Base-by-base conservation (phyloP, 441 rosid species). In the Pelargonium myrrhifolium region DNA sequence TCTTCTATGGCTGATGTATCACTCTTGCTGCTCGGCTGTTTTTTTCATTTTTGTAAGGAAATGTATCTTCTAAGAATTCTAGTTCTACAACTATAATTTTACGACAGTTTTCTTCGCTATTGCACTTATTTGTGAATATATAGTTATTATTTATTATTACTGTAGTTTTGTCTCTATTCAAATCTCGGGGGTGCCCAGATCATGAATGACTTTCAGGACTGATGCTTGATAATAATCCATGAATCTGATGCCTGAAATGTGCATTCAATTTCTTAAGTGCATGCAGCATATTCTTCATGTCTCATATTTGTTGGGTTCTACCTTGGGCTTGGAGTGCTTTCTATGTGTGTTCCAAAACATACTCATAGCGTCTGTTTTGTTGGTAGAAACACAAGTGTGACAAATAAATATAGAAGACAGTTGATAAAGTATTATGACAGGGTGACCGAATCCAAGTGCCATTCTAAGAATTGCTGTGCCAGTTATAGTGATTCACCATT, bases 241-340 rank as follows among this genome's bases (percentile, higher is more conserved):
- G 56, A 49, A 49, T 49, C 56, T 15, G 56, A 49, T 49, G 56
- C 56, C 56, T 49, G 21, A n/a, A n/a, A 6, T 49, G 56, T 49
- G 35, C 35, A 49, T 49, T 12, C 6, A 49, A 6, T 49, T 49
- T 49, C 35, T 49, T 14, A 49, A 49, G 56, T 49, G 17, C 15
- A 12, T 49, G 56, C 18, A 49, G 17, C 56, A 49, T 49, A 49
- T 49, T 49, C 56, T 15, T 49, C 56, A 12, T 49, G 56, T 49
- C 56, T 49, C 56, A 14, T 49, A 49, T 49, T 14, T 49, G 56
- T 49, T n/a, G 4, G 20, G 15, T 49, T 15, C 20, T 49, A n/a
- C 56, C 56, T 2, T 49, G 56, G 56, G 17, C 56, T n/a, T 49
- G 56, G 56, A 49, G 15, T 17, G 56, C 56, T 18, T 49, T 49